phyloP scores from a whole-genome alignment of 2,329 filamentous ascomycete genomes.

The Penicillium frequentans region DNA sequence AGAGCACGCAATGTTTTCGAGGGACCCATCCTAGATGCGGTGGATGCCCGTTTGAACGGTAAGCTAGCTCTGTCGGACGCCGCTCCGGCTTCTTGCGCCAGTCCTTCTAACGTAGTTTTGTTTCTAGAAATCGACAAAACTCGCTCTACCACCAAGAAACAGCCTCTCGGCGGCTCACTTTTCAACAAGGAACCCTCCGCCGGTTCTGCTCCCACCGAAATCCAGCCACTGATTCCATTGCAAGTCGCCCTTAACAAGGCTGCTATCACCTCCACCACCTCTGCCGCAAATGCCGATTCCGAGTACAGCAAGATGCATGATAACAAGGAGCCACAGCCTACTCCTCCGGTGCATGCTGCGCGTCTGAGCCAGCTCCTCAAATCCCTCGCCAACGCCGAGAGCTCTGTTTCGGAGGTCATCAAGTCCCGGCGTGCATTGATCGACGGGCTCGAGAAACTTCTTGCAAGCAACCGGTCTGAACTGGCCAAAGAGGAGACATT shows the following conservation, averaged over 20 bases:
- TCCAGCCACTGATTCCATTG: constrained; percentile 70
- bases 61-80: constrained; percentile 26
- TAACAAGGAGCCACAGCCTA: constrained; percentile 66
- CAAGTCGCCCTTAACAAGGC: constrained; percentile 75
- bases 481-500: constrained; percentile 69
- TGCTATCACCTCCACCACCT: constrained; percentile 64
- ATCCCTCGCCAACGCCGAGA: constrained; percentile 82
- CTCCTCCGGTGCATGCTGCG: constrained; percentile 87
- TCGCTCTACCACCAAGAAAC: constrained; percentile 54
- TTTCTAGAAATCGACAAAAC: constrained; percentile 56
- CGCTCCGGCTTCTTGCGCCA: constrained; percentile 6
- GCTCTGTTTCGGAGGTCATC: constrained; percentile 83
- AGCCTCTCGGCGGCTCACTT: constrained; percentile 66
- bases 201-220: constrained; percentile 68
- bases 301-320: constrained; percentile 86
- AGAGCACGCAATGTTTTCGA: constrained; percentile 84
- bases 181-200: constrained; percentile 61
- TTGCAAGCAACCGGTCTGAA: constrained; percentile 70
- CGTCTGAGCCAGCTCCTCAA: constrained; percentile 87
- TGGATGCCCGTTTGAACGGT: constrained; percentile 81
- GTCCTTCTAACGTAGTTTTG: neutral
- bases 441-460: constrained; percentile 75
- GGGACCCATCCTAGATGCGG: constrained; percentile 70
- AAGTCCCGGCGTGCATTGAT: constrained; percentile 79
- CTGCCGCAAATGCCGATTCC: constrained; percentile 68